phyloP scores from a whole-genome alignment of 257 asterid genomes.

The Solanum pinnatisectum region DNA sequence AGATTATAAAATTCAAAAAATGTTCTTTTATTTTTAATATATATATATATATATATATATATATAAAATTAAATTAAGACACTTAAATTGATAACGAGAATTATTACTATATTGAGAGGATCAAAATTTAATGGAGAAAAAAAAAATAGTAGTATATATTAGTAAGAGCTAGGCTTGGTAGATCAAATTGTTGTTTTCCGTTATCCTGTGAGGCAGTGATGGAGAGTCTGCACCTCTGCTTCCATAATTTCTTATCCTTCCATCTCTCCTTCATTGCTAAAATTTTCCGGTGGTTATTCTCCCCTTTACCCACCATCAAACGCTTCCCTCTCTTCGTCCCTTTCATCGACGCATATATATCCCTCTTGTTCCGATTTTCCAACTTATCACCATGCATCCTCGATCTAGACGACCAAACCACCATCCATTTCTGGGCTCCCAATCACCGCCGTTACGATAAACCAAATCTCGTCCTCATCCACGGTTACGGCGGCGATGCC shows the following conservation, averaged over 20 bases:
- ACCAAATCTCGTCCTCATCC: slow-evolving; percentile 55
- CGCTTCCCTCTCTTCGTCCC: slow-evolving; percentile 35
- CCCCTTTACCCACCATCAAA: slow-evolving; percentile 22
- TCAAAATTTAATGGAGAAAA: too few species aligned
- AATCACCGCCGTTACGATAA: slow-evolving; percentile 29
- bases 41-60: too few species aligned
- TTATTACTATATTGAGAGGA: neutral
- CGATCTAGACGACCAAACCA: slow-evolving; percentile 45
- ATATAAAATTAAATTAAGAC: too few species aligned
- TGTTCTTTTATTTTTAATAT: too few species aligned
- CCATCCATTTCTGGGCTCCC: slow-evolving; percentile 57
- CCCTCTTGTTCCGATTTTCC: slow-evolving; percentile 47
- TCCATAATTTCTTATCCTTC: slow-evolving; percentile 28
- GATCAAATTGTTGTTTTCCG: neutral
- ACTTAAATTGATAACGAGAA: too few species aligned
- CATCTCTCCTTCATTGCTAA: slow-evolving; percentile 22
- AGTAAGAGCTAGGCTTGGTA: neutral
- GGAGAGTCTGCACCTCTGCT: slow-evolving; percentile 25
- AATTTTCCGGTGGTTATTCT: slow-evolving; percentile 10
- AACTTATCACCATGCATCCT: slow-evolving; percentile 38
- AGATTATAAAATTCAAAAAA: neutral
- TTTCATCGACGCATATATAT: slow-evolving; percentile 28
- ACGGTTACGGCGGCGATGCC: slow-evolving; percentile 58
- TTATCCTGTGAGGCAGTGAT: slow-evolving; percentile 3
- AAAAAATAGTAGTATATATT: too few species aligned